phyloP scores from a whole-genome alignment of 2,329 filamentous ascomycete genomes.

The Beauveria australis region DNA sequence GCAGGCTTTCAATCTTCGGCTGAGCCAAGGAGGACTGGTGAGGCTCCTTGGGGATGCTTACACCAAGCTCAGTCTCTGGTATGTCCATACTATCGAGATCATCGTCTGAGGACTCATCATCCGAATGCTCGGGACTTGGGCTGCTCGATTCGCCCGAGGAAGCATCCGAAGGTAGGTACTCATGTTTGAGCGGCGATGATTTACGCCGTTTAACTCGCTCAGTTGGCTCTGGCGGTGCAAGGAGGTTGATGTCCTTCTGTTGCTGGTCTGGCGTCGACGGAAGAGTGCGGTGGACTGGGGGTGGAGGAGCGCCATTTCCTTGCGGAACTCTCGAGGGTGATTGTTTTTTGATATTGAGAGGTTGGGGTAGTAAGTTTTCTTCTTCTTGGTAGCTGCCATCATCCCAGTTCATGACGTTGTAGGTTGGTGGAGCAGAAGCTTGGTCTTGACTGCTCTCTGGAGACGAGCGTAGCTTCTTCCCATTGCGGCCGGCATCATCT shows the following conservation, averaged over 20 bases:
- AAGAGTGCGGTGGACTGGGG: conserved; percentile 43
- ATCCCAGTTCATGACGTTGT: conserved; percentile 18
- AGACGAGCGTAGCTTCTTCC: conserved; percentile 1
- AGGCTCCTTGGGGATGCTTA: conserved; percentile 40
- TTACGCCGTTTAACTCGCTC: conserved; percentile 57
- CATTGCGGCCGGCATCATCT: conserved; percentile 10
- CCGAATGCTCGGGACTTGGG: conserved; percentile 47
- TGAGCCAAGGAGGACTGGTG: conserved; percentile 13
- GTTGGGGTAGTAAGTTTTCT: conserved; percentile 32
- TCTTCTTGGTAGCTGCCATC: conserved; percentile 22
- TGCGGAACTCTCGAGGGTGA: conserved; percentile 29
- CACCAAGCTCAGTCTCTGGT: conserved; percentile 49
- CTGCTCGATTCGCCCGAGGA: conserved; percentile 50
- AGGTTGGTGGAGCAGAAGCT: conserved; percentile 30
- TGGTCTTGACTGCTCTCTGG: conserved; percentile 21
- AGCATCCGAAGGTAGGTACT: conserved; percentile 78
- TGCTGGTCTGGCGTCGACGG: conserved; percentile 25
- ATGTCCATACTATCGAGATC: conserved; percentile 54
- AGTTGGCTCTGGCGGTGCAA: conserved; percentile 20
- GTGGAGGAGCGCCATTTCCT: conserved; percentile 48
- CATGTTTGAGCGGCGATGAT: conserved; percentile 92
- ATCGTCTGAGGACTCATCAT: conserved; percentile 31
- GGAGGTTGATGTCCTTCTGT: conserved; percentile 18
- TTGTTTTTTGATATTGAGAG: conserved; percentile 23
- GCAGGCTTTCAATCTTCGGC: conserved; percentile 28